Evolutionary conservation across 2,329 filamentous ascomycete genomes (phyloP), one percentile per base, ranked within the genome.

Genomic region (Epichloe glyceriae): DNA sequence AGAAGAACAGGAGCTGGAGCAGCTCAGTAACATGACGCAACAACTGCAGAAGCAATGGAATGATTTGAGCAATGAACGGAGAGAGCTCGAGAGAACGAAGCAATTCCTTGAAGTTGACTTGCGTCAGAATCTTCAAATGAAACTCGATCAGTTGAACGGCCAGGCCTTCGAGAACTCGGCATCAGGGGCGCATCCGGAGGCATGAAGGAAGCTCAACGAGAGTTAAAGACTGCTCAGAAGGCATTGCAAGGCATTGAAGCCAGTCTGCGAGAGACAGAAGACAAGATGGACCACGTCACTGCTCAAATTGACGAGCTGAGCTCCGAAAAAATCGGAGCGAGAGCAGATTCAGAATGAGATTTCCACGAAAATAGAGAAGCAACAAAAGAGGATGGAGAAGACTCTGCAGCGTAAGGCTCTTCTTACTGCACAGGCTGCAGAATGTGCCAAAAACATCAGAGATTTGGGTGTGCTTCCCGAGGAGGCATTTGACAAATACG

Each of bases 381-480:
- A 91, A 58, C 88, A 95, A 68, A 90, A 90, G 68, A 79, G 80
- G 46, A 87, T 97, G 74, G 90, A 96, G 64, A 95, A 91, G 73
- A 89, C 84, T 57, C 85, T 95, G 62, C 86, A 90, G 59, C 88
- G 89, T 67, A 93, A 91, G 64, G 86, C 88, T 12, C 76, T 88
- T 3, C 73, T 94, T 54, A 85, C 80, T 15, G 78, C 83, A 46
- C 85, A 89, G 63, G 83, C 87, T 19, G 80, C 82, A 3, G 89
- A 95, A 60, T 88, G 86, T 55, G 83, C 83, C 54, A 85, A 88
- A 62, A 91, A 90, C 56, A 97, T 98, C 60, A 85, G 91, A 45
- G 89, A 95, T 57, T 75, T 98, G 6, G 93, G 93, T 57, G 90
- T 95, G 17, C 75, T 98, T 15, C 91, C 93, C 0, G 90, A 97